Base-by-base conservation (phyloP, 2,329 filamentous ascomycete genomes). In the Pseudomassariella vexata region DNA sequence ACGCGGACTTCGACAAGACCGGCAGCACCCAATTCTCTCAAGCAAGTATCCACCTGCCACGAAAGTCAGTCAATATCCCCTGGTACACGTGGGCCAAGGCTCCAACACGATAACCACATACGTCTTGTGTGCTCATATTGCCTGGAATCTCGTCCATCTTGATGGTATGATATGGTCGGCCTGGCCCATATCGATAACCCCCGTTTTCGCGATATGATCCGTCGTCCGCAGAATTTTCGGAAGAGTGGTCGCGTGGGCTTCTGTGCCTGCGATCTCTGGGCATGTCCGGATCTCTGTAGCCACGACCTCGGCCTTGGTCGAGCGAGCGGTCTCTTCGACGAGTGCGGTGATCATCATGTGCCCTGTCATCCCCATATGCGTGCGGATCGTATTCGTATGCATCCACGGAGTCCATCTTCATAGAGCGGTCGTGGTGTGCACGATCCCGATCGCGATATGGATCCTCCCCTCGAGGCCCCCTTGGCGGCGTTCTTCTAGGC, bases 91-190 rank as follows among this genome's bases (percentile, higher is more conserved):
- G n/a, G n/a, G n/a, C n/a, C n/a, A n/a, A n/a, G n/a, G n/a, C n/a
- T n/a, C n/a, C n/a, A n/a, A n/a, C n/a, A n/a, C n/a, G n/a, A n/a
- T n/a, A n/a, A n/a, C n/a, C 17, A 19, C 40, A 25, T 42, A 53
- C 53, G 41, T 50, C 50, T 33, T 49, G 45, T n/a, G 44, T 30
- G 24, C 36, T 41, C 33, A 55, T 40, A 33, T 45, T 45, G 24
- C 52, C 52, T 2, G 53, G 53, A 18, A 56, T 45, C 18, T 53
- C 51, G 28, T 55, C 49, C 14, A 56, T 40, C 34, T 56, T 56
- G 5, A 56, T 36, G 6, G 52, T 56, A 32, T 56, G 52, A 26
- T 52, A 49, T 9, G 53, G 52, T 15, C 52, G 45, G 12, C 51
- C 52, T 6, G 47, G 45, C n/a, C 45, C 46, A 23, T 45, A 44